Conservation (phyloP, 768 basidiomycete genomes). For the Russula virescens region DNA sequence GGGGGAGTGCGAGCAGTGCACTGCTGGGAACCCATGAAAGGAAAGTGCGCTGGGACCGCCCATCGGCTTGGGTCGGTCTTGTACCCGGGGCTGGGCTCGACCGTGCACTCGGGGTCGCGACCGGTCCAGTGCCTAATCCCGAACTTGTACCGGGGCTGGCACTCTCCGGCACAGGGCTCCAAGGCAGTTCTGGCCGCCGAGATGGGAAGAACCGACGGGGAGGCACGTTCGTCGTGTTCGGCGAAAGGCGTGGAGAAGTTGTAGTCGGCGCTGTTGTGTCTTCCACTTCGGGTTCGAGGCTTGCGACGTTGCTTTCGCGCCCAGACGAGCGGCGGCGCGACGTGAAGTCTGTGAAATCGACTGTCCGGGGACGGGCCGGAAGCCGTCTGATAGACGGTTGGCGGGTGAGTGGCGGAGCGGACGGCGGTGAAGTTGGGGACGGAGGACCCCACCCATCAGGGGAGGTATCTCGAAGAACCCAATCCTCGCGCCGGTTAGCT, state of each 20-base stretch:
- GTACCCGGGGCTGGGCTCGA: slow-evolving; percentile 2
- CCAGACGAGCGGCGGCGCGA: slow-evolving; percentile 53
- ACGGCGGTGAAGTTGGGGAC: background rate
- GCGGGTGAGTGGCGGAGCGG: slow-evolving; percentile 39
- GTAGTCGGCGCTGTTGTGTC: slow-evolving; percentile 5
- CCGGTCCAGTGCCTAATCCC: background rate
- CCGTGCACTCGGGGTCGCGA: background rate
- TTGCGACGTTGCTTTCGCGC: slow-evolving; percentile 28
- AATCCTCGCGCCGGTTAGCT: slow-evolving; percentile 17
- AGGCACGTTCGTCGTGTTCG: slow-evolving; percentile 15
- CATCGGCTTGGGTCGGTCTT: background rate
- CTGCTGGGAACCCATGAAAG: slow-evolving; percentile 18
- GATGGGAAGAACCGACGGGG: slow-evolving; percentile 19
- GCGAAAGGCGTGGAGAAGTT: slow-evolving; percentile 1
- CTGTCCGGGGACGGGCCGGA: slow-evolving; percentile 44
- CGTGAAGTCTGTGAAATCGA: slow-evolving; percentile 72
- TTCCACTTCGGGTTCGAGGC: slow-evolving; percentile 16
- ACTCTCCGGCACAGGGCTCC: slow-evolving; percentile 9
- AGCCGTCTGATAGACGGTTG: slow-evolving; percentile 56
- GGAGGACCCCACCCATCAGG: slow-evolving; percentile 19
- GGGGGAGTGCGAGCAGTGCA: slow-evolving; percentile 6
- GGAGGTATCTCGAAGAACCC: slow-evolving; percentile 16
- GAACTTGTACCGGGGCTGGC: background rate
- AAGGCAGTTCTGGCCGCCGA: slow-evolving; percentile 21
- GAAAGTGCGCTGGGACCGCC: slow-evolving; percentile 10